These are phyloP conservation scores for Cadophora sp. DNA, from an alignment of 2,329 filamentous ascomycete genomes.

Conservation along the genomic window DNA sequence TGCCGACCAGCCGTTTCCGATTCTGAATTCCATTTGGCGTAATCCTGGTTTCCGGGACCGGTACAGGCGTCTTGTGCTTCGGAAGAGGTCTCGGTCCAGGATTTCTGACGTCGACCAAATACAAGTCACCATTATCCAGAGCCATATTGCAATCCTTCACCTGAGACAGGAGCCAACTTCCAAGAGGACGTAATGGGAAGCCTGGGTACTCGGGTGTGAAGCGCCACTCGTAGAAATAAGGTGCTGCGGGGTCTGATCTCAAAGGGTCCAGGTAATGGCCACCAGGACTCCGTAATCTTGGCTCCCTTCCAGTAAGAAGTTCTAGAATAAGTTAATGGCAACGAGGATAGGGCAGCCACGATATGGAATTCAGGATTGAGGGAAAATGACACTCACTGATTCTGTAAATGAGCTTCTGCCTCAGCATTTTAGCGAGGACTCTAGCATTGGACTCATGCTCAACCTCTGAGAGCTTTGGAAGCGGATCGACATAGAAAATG, in stretches of 20 bases:
- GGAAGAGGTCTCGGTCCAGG: constrained; percentile 3
- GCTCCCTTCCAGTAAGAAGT: not conserved
- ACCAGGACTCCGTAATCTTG: not conserved
- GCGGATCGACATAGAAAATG: constrained; percentile 4
- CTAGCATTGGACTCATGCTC: not conserved
- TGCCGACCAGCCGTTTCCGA: not conserved
- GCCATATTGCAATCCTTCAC: constrained; percentile 12
- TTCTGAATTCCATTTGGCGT: not conserved
- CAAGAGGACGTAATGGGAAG: constrained; percentile 1
- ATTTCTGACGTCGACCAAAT: constrained; percentile 12
- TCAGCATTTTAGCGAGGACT: constrained; percentile 12
- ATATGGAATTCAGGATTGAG: not conserved
- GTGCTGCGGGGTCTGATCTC: constrained; percentile 3
- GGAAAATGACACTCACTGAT: not conserved
- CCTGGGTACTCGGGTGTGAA: constrained; percentile 16
- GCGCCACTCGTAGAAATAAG: constrained; percentile 14
- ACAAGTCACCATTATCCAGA: constrained; percentile 15
- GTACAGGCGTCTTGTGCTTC: not conserved
- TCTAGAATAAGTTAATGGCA: not conserved
- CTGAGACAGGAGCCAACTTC: not conserved
- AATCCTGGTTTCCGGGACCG: not conserved
- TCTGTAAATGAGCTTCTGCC: constrained; percentile 10
- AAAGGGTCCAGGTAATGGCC: constrained; percentile 3
- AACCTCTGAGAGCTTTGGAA: not conserved
- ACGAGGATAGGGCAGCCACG: not conserved